Base-by-base conservation (phyloP, 2,329 filamentous ascomycete species). In the Plectosphaerella plurivora region DNA sequence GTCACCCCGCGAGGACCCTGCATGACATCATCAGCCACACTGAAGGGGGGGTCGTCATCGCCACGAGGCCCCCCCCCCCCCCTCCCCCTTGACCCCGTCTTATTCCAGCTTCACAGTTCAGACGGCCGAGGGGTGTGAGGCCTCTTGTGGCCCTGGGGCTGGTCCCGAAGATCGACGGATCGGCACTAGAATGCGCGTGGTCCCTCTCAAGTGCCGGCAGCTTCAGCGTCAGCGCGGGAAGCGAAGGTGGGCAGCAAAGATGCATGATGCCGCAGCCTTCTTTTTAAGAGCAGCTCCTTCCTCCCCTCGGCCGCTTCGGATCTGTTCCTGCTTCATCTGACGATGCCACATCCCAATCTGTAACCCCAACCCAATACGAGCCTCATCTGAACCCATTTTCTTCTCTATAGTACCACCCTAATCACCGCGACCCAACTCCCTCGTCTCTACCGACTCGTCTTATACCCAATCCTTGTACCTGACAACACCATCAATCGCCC, bases 401-500 rank as follows among this genome's bases (percentile, higher is more conserved):
- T n/a, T 41, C 37, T 41, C 15, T 22, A 22, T 5, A 22, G 3
- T 22, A 22, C 22, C 3, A 22, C 22, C 22, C 22, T 22, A 22
- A 22, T 22, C 22, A 22, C 22, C 5, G 22, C 22, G 22, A 22
- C 37, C 37, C 37, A 16, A 7, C 35, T 37, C n/a, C 7, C 4
- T 3, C 35, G 11, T 37, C 35, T 4, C 35, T 37, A n/a, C n/a
- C 35, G 11, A 4, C 35, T 3, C 3, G 35, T n/a, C 11, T 37
- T 7, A 7, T 12, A 37, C 35, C 42, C 20, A 15, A 16, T 20
- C 11, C 42, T 25, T 15, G n/a, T 37, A 6, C 35, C 18, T 11
- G 42, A 3, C 12, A 45, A 52, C 20, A 16, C 45, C 51, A 50
- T 45, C 44, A 14, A 46, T 53, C 55, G 39, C 52, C 22, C 65